Evolutionary conservation across 2,329 filamentous ascomycete genomes (phyloP).

Genomic region (Fusarium lateritium): DNA sequence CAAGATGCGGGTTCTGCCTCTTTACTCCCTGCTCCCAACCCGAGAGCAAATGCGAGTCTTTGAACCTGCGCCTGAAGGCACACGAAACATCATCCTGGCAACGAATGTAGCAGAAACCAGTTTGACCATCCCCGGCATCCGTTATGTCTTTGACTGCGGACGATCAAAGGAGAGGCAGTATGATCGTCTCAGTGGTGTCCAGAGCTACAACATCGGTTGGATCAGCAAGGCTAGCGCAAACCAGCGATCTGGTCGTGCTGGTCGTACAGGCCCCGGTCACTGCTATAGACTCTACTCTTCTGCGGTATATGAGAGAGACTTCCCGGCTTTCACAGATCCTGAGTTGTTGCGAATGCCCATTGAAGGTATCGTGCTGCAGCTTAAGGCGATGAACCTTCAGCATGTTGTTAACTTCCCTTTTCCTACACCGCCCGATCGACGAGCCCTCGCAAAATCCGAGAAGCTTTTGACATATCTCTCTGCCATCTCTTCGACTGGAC

Average conservation of each 20-base stretch:
- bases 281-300: slow-evolving; percentile 96
- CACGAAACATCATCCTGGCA: slow-evolving; percentile 88
- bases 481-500: slow-evolving; percentile 79
- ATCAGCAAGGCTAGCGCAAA: slow-evolving; percentile 97
- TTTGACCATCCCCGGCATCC: slow-evolving; percentile 94
- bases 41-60: slow-evolving; percentile 94
- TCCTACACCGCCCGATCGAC: slow-evolving; percentile 86
- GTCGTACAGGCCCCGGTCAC: slow-evolving; percentile 94
- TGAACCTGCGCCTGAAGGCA: slow-evolving; percentile 84
- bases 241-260: slow-evolving; percentile 92
- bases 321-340: slow-evolving; percentile 86
- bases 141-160: slow-evolving; percentile 96
- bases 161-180: slow-evolving; percentile 93
- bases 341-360: slow-evolving; percentile 93
- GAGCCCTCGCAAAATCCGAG: slow-evolving; percentile 85
- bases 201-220: slow-evolving; percentile 96
- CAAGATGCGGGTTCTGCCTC: slow-evolving; percentile 89
- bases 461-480: slow-evolving; percentile 88
- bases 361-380: slow-evolving; percentile 90
- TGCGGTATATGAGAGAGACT: slow-evolving; percentile 92
- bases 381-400: slow-evolving; percentile 94
- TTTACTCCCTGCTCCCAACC: slow-evolving; percentile 93
- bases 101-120: slow-evolving; percentile 98
- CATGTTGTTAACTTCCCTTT: slow-evolving; percentile 96
- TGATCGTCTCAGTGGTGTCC: slow-evolving; percentile 88